phyloP scores from a whole-genome alignment of 2,329 filamentous ascomycete species.

The Arthroderma uncinatum region DNA sequence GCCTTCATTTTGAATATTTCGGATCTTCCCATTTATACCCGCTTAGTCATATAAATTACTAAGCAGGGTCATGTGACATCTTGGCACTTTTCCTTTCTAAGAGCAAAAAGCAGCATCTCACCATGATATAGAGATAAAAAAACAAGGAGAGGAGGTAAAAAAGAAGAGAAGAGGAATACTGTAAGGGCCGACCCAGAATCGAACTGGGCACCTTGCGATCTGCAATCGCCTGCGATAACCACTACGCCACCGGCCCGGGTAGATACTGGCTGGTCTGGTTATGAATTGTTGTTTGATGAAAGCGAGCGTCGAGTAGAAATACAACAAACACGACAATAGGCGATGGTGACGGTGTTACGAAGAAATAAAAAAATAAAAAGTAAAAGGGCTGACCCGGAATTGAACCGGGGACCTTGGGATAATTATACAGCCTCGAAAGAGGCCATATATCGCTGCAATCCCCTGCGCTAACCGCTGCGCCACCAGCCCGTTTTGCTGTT shows the following conservation, averaged over 20 bases:
- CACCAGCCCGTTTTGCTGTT: slow-evolving; percentile 12
- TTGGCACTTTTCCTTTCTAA: no score
- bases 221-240: slow-evolving; percentile 16
- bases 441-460: slow-evolving; percentile 11
- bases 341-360: not conserved
- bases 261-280: not conserved
- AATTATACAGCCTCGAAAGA: not conserved
- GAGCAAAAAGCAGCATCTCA: no score
- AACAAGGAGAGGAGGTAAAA: not conserved
- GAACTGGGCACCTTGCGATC: slow-evolving; percentile 16
- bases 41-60: no score
- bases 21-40: not conserved
- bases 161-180: not conserved
- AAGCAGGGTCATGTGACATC: no score
- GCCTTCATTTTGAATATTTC: not conserved
- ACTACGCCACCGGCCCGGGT: slow-evolving; percentile 14
- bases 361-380: slow-evolving; percentile 4
- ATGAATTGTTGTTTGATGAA: not conserved
- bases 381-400: slow-evolving; percentile 14
- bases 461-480: slow-evolving; percentile 15
- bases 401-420: slow-evolving; percentile 16
- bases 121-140: no score
- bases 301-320: no score
- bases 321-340: no score
- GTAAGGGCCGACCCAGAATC: slow-evolving; percentile 14